Percentiles rank a stretch among this genome's conserved stretches.
phyloP scores from a whole-genome alignment of 768 basidiomycete genomes.

The Hygrocybe punicea region DNA sequence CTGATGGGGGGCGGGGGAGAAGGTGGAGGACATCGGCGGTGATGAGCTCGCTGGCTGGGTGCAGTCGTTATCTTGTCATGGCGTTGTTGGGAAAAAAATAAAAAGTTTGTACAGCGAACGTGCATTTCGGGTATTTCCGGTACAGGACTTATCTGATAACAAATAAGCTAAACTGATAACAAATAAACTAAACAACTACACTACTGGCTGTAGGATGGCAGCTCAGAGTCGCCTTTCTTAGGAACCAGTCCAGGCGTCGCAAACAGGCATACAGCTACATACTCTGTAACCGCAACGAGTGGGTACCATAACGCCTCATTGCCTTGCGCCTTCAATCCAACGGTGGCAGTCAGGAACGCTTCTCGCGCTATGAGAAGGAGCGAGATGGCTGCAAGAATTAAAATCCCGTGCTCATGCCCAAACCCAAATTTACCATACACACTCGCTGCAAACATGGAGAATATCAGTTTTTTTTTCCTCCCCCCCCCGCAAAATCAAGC shows the following conservation, averaged over 20 bases:
- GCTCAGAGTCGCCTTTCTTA: conserved; percentile 25
- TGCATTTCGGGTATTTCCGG: no score
- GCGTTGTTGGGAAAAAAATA: no score
- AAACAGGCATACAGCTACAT: conserved; percentile 36
- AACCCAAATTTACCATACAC: background rate
- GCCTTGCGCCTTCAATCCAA: conserved; percentile 29
- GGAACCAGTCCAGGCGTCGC: conserved; percentile 36
- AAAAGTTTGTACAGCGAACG: no score
- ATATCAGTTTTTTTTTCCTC: no score
- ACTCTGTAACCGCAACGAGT: conserved; percentile 38
- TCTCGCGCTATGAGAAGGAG: conserved; percentile 40
- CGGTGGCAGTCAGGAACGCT: conserved; percentile 33
- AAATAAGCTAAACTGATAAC: no score
- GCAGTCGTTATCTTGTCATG: no score
- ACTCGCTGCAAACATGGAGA: no score
- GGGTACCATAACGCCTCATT: conserved; percentile 44
- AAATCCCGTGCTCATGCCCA: conserved; percentile 20
- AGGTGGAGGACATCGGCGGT: no score
- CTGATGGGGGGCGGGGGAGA: background rate
- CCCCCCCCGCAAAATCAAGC: no score
- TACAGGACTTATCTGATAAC: no score
- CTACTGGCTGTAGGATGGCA: conserved; percentile 30
- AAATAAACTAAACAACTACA: no score
- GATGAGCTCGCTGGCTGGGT: no score
- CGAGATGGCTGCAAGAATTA: conserved; percentile 34